A percentile compares a stretch with the other conserved stretches of the same genome.
Evolutionary conservation across 148 eudicot genomes (phyloP).

Genomic region (Arbutus unedo): DNA sequence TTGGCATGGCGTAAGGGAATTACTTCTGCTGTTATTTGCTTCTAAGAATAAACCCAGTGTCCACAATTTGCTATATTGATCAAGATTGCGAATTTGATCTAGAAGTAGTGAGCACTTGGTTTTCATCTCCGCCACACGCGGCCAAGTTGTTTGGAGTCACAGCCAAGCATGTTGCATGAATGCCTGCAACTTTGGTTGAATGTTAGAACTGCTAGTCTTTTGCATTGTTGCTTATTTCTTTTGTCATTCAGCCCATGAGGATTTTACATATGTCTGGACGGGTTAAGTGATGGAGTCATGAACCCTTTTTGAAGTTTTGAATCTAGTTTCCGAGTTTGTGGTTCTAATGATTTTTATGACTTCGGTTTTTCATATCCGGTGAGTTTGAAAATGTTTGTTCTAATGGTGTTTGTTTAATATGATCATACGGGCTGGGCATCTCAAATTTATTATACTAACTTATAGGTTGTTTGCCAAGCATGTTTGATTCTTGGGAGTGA

Average conservation of each 20-base stretch:
- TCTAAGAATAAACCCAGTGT: not conserved
- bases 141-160: not conserved
- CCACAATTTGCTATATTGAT: not conserved
- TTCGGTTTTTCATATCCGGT: not conserved
- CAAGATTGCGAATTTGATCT: not conserved
- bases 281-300: not conserved
- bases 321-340: not conserved
- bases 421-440: not conserved
- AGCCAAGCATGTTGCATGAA: not conserved
- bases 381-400: not conserved
- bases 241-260: not conserved
- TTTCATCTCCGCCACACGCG: not conserved
- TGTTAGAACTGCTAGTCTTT: not conserved
- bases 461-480: not conserved
- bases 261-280: not conserved
- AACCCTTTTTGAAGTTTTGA: not conserved
- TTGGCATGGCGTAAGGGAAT: not conserved
- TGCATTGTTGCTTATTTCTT: not conserved
- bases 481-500: not conserved
- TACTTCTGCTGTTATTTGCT: not conserved
- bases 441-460: not conserved
- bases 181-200: not conserved
- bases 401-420: not conserved
- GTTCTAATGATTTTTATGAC: not conserved
- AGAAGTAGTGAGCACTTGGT: not conserved